Base-by-base conservation (phyloP, 441 rosid genomes). In the Populus trichocarpa region DNA sequence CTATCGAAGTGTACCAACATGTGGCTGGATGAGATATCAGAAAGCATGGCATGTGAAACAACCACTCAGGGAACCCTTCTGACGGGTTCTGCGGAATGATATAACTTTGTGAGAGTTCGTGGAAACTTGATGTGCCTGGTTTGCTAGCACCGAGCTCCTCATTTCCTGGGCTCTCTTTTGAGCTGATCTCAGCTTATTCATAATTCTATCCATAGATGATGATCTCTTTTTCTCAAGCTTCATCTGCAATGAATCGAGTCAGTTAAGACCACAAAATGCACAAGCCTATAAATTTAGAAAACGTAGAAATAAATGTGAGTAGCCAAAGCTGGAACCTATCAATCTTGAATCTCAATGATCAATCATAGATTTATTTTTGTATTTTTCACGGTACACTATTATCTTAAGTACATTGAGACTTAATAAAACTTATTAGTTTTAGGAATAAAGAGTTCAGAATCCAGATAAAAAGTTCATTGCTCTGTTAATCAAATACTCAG, bases 211-310 rank as follows among this genome's bases (percentile, higher is more conserved):
- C 96, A 93, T 94, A 36, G 97, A 93, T 6, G 94, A 88, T 23
- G 93, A 85, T 85, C 98, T 87, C 89, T 92, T 94, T 86, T 93
- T 96, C 85, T 94, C 99, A 80, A 96, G 87, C 86, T 93, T 96
- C 98, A 94, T 92, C 99, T 96, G 93, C 80, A 86, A 75, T 40
- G 32, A 22, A 57, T 73, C 18, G n/a, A 50, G 80, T 67, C 42
- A 79, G 76, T 22, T 73, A 79, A 53, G 67, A 26, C 68, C 59
- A 73, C 63, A 61, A 8, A 20, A 59, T 5, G 42, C 71, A 22
- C 71, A 74, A 74, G 25, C 28, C 57, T 72, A 42, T 70, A 50
- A 30, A 42, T 36, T 35, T 23, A 46, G n/a, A 63, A 26, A 68
- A 69, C 59, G 25, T 13, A 30, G 3, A 74, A 18, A 59, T 72